Base-by-base conservation (phyloP, 208 protist species). In the Jaenimonas drosophilae region DNA sequence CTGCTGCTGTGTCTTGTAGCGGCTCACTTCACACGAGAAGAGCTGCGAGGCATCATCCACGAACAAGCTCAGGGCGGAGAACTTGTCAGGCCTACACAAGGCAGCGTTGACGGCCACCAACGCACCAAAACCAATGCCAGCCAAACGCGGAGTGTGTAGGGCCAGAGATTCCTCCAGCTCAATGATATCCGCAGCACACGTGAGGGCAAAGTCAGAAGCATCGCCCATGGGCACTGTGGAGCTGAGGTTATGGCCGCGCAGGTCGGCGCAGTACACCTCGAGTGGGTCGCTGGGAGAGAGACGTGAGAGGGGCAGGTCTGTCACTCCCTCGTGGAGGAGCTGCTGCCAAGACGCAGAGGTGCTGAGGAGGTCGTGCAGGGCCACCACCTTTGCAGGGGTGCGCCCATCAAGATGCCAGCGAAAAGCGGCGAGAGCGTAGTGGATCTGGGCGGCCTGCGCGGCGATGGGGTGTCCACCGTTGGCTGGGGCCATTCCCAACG, bases 321-420 rank as follows among this genome's bases (percentile, higher is more conserved):
- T 59, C 11, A 83, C 21, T 11, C 47, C 29, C 21, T 68, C 54
- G 39, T 88, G 53, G 31, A 92, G 44, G 11, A 70, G 17, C 51
- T 85, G 66, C 53, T 88, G 68, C 76, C 71, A 83, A 27, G 60
- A 42, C 23, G 40, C 54, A 2, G 66, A 70, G 33, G 59, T 79
- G 45, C 71, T 58, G 4, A 88, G 64, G 31, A 72, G 83, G 59
- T 93, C 85, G 53, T 89, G 85, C 1, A 93, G 29, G 7, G 75
- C 66, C 30, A 93, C 80, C 0, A 55, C 57, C 53, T 83, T 85
- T 23, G 46, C 64, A 2, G 77, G 67, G 6, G 70, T 48, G 1
- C 80, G 64, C 4, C 62, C 78, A 58, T 93, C 85, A 25, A 80
- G 43, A 54, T 93, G 85, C 79, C 76, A 93, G 6, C 80, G 76